These are phyloP conservation scores for Cladorrhinum sp. DNA, from an alignment of 2,329 filamentous ascomycete genomes.

Conservation along the genomic window DNA sequence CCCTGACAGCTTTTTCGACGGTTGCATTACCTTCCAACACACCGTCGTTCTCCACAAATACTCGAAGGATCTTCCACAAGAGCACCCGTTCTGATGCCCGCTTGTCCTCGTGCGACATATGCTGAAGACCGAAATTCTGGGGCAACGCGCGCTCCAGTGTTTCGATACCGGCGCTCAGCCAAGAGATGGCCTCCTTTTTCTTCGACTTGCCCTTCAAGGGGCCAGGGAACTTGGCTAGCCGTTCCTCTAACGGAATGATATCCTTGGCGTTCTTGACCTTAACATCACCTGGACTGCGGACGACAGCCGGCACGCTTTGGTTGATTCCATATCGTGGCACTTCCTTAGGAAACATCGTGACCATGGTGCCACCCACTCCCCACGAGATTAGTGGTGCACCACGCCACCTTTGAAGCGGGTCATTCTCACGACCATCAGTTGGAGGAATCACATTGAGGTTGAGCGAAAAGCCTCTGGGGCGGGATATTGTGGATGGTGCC, in stretches of 20 bases:
- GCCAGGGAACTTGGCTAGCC: constrained; percentile 79
- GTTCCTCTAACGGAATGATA: constrained; percentile 67
- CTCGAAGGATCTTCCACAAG: constrained; percentile 79
- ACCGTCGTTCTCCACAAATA: constrained; percentile 86
- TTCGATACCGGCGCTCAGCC: constrained; percentile 77
- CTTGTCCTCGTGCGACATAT: constrained; percentile 61
- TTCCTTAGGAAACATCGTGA: constrained; percentile 85
- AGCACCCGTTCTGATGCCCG: constrained; percentile 75
- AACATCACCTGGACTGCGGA: constrained; percentile 78
- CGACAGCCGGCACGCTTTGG: constrained; percentile 69
- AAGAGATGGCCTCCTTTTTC: constrained; percentile 87
- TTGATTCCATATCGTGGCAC: constrained; percentile 81
- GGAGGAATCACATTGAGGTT: constrained; percentile 58
- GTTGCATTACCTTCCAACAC: constrained; percentile 67
- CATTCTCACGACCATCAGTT: constrained; percentile 64
- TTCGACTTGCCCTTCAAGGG: constrained; percentile 86
- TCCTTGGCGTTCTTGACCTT: constrained; percentile 74
- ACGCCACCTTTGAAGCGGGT: constrained; percentile 86
- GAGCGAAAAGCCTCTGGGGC: constrained; percentile 53
- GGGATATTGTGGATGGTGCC: constrained; percentile 27
- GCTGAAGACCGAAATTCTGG: constrained; percentile 48
- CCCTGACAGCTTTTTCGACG: constrained; percentile 71
- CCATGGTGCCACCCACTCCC: constrained; percentile 78
- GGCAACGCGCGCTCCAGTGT: constrained; percentile 61
- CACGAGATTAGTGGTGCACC: constrained; percentile 83